A percentile compares a stretch with the other conserved stretches of the same genome.
Conservation (phyloP, 305 asterid species). For the Fraxinus platypoda region DNA sequence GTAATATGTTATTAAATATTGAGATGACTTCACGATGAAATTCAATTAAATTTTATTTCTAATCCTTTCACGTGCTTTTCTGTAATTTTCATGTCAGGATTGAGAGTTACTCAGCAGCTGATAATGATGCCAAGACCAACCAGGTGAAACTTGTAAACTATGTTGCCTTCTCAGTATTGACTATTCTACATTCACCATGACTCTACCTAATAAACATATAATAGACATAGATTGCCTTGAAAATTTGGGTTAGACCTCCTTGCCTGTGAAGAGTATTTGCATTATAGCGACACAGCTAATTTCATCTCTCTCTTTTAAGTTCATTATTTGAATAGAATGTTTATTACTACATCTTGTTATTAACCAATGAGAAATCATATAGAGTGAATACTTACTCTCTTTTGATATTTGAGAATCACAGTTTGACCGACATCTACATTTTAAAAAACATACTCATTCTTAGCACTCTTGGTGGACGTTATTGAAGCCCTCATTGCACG, state of each 20-base stretch:
- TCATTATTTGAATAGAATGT: not conserved
- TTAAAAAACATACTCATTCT: not conserved
- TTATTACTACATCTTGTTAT: not conserved
- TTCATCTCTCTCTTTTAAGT: not conserved
- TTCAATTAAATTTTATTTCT: constrained; percentile 8
- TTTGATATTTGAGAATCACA: not conserved
- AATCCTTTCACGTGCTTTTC: constrained; percentile 13
- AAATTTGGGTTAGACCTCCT: not conserved
- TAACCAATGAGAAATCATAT: not conserved
- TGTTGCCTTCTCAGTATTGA: constrained; percentile 3
- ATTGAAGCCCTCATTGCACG: not conserved
- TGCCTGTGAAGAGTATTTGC: not conserved
- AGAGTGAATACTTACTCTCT: not conserved
- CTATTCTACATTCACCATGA: not conserved
- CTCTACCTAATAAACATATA: not conserved
- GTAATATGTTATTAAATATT: not conserved
- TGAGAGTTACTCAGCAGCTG: constrained; percentile 37
- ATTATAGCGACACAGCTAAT: not conserved
- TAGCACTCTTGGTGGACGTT: not conserved
- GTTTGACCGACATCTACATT: not conserved
- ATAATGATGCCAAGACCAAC: constrained; percentile 44
- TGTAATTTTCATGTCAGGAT: constrained; percentile 44
- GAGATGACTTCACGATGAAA: not conserved
- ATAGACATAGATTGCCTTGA: not conserved
- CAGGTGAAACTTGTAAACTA: constrained; percentile 56